Conservation (phyloP, 495 filamentous ascomycete genomes). For the Letharia lupina region DNA sequence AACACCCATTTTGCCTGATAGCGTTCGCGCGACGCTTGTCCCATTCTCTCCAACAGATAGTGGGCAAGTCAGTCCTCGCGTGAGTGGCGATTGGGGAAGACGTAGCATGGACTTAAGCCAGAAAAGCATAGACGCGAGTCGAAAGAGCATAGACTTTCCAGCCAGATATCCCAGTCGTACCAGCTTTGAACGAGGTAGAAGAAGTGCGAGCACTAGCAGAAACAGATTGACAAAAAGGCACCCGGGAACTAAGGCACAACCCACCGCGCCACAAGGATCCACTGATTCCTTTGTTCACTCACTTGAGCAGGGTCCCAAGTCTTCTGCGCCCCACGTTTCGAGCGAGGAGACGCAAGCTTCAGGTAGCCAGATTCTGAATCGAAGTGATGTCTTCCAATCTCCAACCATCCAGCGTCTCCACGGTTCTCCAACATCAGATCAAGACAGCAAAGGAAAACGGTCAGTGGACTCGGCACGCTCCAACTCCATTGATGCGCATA, state of each 20-base stretch:
- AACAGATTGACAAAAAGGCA: slow-evolving; percentile 36
- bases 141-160: slow-evolving; percentile 24
- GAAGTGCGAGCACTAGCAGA: slow-evolving; percentile 52
- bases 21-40: slow-evolving; percentile 56
- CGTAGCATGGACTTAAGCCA: slow-evolving; percentile 24
- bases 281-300: slow-evolving; percentile 73
- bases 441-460: slow-evolving; percentile 28
- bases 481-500: slow-evolving; percentile 19
- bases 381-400: slow-evolving; percentile 84
- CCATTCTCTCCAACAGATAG: slow-evolving; percentile 38
- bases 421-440: slow-evolving; percentile 28
- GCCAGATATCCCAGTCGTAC: slow-evolving; percentile 30
- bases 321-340: slow-evolving; percentile 59
- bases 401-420: slow-evolving; percentile 55
- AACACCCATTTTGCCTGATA: slow-evolving; percentile 49
- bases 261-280: slow-evolving; percentile 50
- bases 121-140: slow-evolving; percentile 24
- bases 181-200: slow-evolving; percentile 43
- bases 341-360: slow-evolving; percentile 68
- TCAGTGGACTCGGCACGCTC: slow-evolving; percentile 39
- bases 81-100: slow-evolving; percentile 35
- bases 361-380: slow-evolving; percentile 79
- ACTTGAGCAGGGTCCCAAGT: slow-evolving; percentile 58
- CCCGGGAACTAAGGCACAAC: slow-evolving; percentile 32
- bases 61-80: slow-evolving; percentile 35